phyloP scores from a whole-genome alignment of 495 filamentous ascomycete genomes.

The Talaromyces stipitatus region DNA sequence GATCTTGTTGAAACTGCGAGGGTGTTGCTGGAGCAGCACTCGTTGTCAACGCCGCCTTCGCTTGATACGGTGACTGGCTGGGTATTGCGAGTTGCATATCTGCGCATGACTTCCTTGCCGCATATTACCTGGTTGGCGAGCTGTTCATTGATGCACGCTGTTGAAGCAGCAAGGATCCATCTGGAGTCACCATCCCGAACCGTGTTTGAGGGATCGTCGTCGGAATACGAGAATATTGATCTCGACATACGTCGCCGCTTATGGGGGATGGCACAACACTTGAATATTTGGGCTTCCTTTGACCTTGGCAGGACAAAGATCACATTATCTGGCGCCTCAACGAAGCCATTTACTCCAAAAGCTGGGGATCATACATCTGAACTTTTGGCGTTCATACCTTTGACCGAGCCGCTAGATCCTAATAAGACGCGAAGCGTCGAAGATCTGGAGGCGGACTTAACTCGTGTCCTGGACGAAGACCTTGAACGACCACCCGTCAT shows the following conservation, averaged over 20 bases:
- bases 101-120: slow-evolving; percentile 44
- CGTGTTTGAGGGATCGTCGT: slow-evolving; percentile 1
- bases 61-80: slow-evolving; percentile 39
- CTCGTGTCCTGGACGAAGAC: slow-evolving; percentile 14
- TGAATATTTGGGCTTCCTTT: slow-evolving; percentile 40
- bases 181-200: slow-evolving; percentile 18
- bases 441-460: slow-evolving; percentile 21
- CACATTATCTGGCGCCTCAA: slow-evolving; percentile 19
- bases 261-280: slow-evolving; percentile 34
- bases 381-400: slow-evolving; percentile 27
- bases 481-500: slow-evolving; percentile 30
- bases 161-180: slow-evolving; percentile 32
- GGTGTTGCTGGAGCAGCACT: slow-evolving; percentile 32
- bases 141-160: slow-evolving; percentile 41
- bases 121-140: slow-evolving; percentile 50
- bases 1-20: slow-evolving; percentile 35
- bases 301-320: slow-evolving; percentile 44
- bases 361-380: slow-evolving; percentile 27
- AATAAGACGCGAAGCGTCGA: slow-evolving; percentile 17
- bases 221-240: slow-evolving; percentile 10
- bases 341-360: slow-evolving; percentile 11
- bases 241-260: slow-evolving; percentile 27
- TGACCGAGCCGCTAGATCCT: slow-evolving; percentile 29
- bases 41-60: slow-evolving; percentile 22
- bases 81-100: slow-evolving; percentile 45